phyloP scores from a whole-genome alignment of 176 grass and related monocot species.

The Eragrostis nindensis region DNA sequence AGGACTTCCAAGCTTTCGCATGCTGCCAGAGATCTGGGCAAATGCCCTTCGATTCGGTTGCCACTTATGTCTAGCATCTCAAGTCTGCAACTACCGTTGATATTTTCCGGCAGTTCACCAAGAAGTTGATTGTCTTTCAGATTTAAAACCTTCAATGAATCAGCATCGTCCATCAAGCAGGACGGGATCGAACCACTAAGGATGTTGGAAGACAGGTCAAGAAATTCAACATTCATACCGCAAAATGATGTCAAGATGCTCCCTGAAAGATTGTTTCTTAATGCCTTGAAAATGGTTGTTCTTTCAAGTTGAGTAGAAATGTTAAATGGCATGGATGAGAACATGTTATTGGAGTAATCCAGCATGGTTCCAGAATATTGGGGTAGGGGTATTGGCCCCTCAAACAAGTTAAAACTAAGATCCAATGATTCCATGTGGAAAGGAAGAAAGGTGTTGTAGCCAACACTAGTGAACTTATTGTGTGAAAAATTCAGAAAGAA shows the following conservation, averaged over 20 bases:
- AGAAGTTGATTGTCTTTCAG: conserved; percentile 22
- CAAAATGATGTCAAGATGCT: conserved; percentile 15
- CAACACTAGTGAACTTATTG: conserved; percentile 49
- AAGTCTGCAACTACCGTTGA: not conserved
- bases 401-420: conserved; percentile 32
- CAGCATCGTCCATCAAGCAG: conserved; percentile 6
- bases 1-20: conserved; percentile 29
- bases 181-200: conserved; percentile 20
- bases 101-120: not conserved
- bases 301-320: conserved; percentile 10
- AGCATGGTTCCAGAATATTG: not conserved
- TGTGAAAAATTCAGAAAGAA: conserved; percentile 53
- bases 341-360: conserved; percentile 28
- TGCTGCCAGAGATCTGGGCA: conserved; percentile 16
- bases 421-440: not conserved
- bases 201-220: conserved; percentile 46
- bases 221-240: not conserved
- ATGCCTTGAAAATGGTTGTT: conserved; percentile 8
- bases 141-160: not conserved
- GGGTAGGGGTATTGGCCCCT: conserved; percentile 23
- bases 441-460: conserved; percentile 17
- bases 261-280: conserved; percentile 20
- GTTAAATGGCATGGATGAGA: conserved; percentile 32
- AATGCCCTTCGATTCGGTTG: conserved; percentile 2
- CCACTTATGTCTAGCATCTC: conserved; percentile 18